phyloP scores from a whole-genome alignment of 495 filamentous ascomycete species.

The Cudoniella acicularis region DNA sequence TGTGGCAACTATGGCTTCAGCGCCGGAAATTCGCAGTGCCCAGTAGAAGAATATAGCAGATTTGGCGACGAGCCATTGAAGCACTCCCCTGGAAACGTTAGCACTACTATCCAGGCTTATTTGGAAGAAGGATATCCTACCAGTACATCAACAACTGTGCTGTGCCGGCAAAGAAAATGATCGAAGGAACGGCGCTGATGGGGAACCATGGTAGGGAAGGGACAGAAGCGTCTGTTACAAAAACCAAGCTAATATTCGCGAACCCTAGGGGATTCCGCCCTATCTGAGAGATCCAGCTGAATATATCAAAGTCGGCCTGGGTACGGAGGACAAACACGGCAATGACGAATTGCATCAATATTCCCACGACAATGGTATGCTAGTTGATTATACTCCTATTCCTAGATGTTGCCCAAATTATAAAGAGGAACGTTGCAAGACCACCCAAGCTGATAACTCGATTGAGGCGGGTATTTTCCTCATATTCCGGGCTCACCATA shows the following conservation, averaged over 20 bases:
- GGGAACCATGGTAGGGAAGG: slow-evolving; percentile 57
- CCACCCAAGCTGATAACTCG: slow-evolving; percentile 77
- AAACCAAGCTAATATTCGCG: slow-evolving; percentile 61
- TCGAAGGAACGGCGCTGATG: slow-evolving; percentile 65
- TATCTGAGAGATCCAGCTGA: slow-evolving; percentile 70
- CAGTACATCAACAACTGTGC: slow-evolving; percentile 79
- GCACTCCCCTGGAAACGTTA: slow-evolving; percentile 41
- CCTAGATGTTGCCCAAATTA: slow-evolving; percentile 64
- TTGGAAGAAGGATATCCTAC: slow-evolving; percentile 13
- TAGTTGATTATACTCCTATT: slow-evolving; percentile 63
- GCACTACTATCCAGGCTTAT: not conserved
- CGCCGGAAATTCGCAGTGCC: slow-evolving; percentile 79
- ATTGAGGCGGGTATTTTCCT: slow-evolving; percentile 72
- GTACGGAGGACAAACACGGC: slow-evolving; percentile 81
- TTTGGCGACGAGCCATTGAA: slow-evolving; percentile 83
- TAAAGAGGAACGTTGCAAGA: slow-evolving; percentile 61
- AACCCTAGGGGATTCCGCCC: slow-evolving; percentile 67
- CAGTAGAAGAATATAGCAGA: slow-evolving; percentile 89
- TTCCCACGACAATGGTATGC: slow-evolving; percentile 83
- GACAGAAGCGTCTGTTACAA: slow-evolving; percentile 51
- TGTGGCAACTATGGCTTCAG: slow-evolving; percentile 82
- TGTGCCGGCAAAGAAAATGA: slow-evolving; percentile 85
- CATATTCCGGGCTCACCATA: slow-evolving; percentile 62
- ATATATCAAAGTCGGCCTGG: slow-evolving; percentile 70
- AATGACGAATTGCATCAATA: slow-evolving; percentile 79